A percentile compares a stretch with the other conserved stretches of the same genome.
phyloP scores from a whole-genome alignment of 2,329 filamentous ascomycete genomes.

The Clarireedia paspali region DNA sequence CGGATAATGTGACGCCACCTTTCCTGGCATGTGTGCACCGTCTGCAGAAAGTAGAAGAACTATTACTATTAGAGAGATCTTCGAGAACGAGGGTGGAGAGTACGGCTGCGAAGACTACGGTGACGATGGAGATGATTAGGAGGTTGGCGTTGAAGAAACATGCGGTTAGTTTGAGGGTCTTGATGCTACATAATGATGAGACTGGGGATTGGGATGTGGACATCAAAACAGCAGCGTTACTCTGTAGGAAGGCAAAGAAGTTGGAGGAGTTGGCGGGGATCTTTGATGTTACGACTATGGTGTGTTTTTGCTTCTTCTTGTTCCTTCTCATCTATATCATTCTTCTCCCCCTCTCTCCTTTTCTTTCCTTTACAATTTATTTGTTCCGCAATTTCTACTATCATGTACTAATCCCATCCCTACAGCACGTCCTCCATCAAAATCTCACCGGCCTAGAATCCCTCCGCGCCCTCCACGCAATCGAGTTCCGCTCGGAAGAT shows the following conservation, averaged over 20 bases:
- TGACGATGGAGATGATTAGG: conserved; percentile 51
- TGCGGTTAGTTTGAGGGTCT: conserved; percentile 41
- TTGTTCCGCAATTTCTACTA: no score
- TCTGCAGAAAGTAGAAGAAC: conserved; percentile 46
- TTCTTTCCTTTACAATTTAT: background rate
- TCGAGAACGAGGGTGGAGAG: conserved; percentile 44
- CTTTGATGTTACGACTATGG: conserved; percentile 46
- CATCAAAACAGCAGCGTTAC: conserved; percentile 44
- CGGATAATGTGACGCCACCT: conserved; percentile 50
- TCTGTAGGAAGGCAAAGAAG: conserved; percentile 41
- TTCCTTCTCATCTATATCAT: background rate
- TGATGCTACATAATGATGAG: conserved; percentile 54
- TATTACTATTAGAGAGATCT: conserved; percentile 51
- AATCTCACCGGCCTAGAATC: conserved; percentile 39
- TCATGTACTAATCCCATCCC: background rate
- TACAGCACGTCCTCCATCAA: conserved; percentile 50
- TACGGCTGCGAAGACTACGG: conserved; percentile 42
- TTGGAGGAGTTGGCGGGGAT: conserved; percentile 49
- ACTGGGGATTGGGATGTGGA: conserved; percentile 52
- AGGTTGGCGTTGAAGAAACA: conserved; percentile 51
- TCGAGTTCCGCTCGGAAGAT: conserved; percentile 46
- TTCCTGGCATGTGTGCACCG: conserved; percentile 48
- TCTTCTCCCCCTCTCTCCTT: no score
- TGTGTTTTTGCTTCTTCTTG: conserved; percentile 32
- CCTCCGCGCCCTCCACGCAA: conserved; percentile 48